Evolutionary conservation across 2,329 filamentous ascomycete species (phyloP).

Genomic region (Ascocoryne sarcoides): DNA sequence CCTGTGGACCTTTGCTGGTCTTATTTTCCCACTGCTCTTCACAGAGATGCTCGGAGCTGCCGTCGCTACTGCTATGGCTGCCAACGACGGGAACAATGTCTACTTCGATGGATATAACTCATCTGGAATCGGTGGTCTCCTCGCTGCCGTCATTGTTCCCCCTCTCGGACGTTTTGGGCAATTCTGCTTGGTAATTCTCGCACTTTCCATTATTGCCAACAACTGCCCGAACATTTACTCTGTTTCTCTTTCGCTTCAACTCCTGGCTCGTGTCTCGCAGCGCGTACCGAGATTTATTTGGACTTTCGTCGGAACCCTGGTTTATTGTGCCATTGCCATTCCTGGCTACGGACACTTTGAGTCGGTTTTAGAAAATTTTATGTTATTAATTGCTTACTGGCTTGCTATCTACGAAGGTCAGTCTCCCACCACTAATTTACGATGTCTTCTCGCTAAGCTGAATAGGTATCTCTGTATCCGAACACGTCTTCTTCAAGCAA

Average conservation of each 20-base stretch:
- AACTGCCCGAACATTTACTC: conserved; percentile 69
- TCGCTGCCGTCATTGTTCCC: conserved; percentile 55
- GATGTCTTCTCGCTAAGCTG: neutral
- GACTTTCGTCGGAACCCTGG: conserved; percentile 51
- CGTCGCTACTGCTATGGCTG: conserved; percentile 53
- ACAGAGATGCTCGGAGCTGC: conserved; percentile 66
- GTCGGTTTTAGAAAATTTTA: conserved; percentile 58
- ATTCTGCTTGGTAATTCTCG: conserved; percentile 61
- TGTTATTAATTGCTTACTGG: conserved; percentile 64
- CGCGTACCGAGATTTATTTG: conserved; percentile 59
- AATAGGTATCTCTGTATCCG: conserved; percentile 46
- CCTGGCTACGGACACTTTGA: conserved; percentile 61
- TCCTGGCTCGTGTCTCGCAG: conserved; percentile 49
- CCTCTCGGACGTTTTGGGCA: conserved; percentile 59
- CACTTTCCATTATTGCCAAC: conserved; percentile 59
- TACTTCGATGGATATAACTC: conserved; percentile 46
- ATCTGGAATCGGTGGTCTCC: conserved; percentile 56
- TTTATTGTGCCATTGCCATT: conserved; percentile 62
- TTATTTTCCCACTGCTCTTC: conserved; percentile 65
- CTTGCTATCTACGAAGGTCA: conserved; percentile 58
- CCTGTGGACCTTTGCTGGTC: conserved; percentile 56
- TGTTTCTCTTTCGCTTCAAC: conserved; percentile 56
- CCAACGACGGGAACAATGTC: conserved; percentile 43
- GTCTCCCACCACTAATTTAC: neutral
- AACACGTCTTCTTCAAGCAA: conserved; percentile 61